phyloP scores from a whole-genome alignment of 1,284 basidiomycete species.

The Porogramme epimiltina region DNA sequence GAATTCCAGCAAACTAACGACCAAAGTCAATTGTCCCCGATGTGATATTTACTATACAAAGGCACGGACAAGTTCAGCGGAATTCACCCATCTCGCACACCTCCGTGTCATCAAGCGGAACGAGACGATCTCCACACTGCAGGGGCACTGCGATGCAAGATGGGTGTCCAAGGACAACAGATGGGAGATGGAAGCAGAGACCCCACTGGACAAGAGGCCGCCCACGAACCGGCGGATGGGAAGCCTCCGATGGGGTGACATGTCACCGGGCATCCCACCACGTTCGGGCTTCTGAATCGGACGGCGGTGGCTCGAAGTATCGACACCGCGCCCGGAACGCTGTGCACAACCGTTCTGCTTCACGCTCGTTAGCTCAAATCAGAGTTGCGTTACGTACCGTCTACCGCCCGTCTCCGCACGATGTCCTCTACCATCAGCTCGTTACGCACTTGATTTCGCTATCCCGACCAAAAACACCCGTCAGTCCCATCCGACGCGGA shows the following conservation, averaged over 20 bases:
- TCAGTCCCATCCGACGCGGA: too few species aligned
- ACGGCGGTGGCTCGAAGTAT: slow-evolving; percentile 73
- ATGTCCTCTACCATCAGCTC: slow-evolving; percentile 83
- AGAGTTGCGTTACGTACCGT: slow-evolving; percentile 53
- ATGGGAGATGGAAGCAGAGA: background rate
- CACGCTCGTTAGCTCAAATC: slow-evolving; percentile 12
- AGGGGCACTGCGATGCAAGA: background rate
- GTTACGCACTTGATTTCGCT: slow-evolving; percentile 81
- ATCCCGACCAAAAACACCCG: too few species aligned
- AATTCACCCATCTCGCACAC: too few species aligned
- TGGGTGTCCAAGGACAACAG: background rate
- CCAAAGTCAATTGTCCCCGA: too few species aligned
- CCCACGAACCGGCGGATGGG: too few species aligned
- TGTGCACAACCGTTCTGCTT: slow-evolving; percentile 35
- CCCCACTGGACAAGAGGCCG: background rate
- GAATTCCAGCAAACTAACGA: too few species aligned
- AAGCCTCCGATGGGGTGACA: too few species aligned
- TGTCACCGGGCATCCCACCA: slow-evolving; percentile 62
- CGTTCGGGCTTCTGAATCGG: slow-evolving; percentile 60
- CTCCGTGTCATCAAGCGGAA: too few species aligned
- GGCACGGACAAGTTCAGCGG: too few species aligned
- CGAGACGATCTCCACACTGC: too few species aligned
- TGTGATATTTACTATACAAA: too few species aligned
- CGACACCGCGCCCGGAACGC: slow-evolving; percentile 83
- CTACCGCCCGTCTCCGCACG: slow-evolving; percentile 73